Evolutionary conservation across 176 grass and related monocot species (phyloP), one percentile per base, ranked within the genome.

Genomic region (Areca catechu): DNA sequence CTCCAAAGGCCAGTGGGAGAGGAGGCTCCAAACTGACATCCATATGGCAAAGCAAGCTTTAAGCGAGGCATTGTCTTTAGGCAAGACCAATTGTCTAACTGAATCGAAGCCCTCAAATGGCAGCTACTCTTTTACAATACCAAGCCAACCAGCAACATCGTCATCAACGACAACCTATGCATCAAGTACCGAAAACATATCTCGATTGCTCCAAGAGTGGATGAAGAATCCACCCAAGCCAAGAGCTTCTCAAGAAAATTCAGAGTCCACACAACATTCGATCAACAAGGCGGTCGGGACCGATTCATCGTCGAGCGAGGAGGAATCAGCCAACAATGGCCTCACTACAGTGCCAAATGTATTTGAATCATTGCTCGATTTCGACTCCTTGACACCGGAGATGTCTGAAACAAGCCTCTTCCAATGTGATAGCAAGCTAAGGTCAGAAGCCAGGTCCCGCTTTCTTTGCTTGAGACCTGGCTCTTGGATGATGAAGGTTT

Each of bases 1-100:
- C 3, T 72, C 74, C n/a, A 97, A 97, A 59, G 92, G 92, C 16
- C 83, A 82, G 72, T 97, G 92, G 92, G 92, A 97, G 74, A 79
- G 80, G 22, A 62, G 83, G 56, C 80, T 97, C 24, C 92, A 91
- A 77, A 84, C 92, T 15, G 92, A 97, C 75, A 97, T 97, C 67
- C 86, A 97, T 80, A 91, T 71, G 54, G 86, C 92, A 24, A 71
- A 84, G 48, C 92, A 88, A 72, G 92, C 92, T 4, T 77, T 97
- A 19, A 75, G 74, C 23, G 77, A 88, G 73, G 92, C 92, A 68
- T 79, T 97, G 29, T 90, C 86, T 49, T 24, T 88, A 7, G 86
- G 90, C 50, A 53, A 78, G 10, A 37, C 74, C 15, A 27, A 29
- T n/a, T 22, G 24, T 52, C 54, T 43, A 43, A 54, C 15, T 19